These are phyloP conservation scores for Geranomyces variabilis DNA, from an alignment of 192 early-diverging fungal genomes.

Conservation along the genomic window DNA sequence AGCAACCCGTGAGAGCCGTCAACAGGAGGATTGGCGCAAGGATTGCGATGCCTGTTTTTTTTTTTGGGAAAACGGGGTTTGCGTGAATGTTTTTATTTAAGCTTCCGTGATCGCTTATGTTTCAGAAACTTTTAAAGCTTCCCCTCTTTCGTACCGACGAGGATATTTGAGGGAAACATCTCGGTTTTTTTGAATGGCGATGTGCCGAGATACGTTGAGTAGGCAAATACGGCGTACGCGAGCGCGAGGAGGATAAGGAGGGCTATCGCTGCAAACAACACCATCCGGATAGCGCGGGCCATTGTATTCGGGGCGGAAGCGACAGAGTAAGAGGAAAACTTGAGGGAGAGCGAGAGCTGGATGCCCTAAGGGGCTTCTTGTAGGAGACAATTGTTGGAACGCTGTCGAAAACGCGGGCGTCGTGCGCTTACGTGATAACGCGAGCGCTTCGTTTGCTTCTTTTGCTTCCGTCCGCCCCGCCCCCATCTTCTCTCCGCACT, in stretches of 20 bases:
- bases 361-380: too few species aligned
- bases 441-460: too few species aligned
- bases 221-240: constrained; percentile 16
- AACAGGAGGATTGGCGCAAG: constrained; percentile 3
- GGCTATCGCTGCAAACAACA: constrained; percentile 10
- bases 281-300: constrained; percentile 8
- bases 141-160: constrained; percentile 17
- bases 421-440: too few species aligned
- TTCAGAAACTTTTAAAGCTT: too few species aligned
- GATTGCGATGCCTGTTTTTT: constrained; percentile 19
- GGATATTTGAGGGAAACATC: constrained; percentile 9
- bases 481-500: too few species aligned
- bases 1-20: constrained; percentile 2
- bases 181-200: constrained; percentile 21
- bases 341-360: too few species aligned
- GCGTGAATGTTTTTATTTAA: too few species aligned
- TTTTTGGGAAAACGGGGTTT: background rate
- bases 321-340: too few species aligned
- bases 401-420: too few species aligned
- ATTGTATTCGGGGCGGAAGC: background rate
- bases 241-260: constrained; percentile 17
- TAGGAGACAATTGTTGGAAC: too few species aligned
- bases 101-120: too few species aligned
- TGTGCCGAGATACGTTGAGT: constrained; percentile 8
- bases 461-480: too few species aligned